phyloP scores from a whole-genome alignment of 192 early-diverging fungal species.

The Coemansia sp. region DNA sequence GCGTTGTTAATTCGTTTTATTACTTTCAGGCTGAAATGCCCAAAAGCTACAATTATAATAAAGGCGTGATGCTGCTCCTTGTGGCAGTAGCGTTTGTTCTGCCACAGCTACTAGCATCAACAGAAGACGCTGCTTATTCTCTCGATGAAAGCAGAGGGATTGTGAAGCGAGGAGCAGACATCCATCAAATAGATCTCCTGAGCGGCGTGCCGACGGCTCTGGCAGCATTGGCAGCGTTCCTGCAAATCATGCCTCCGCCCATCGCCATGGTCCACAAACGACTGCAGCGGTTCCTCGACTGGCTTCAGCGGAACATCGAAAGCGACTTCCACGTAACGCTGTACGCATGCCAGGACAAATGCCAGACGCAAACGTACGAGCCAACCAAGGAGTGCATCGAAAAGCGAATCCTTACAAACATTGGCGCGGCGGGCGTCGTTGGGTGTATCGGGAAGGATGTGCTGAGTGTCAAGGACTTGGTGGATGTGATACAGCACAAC shows the following conservation, averaged over 20 bases:
- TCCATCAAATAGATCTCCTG: slow-evolving; percentile 33
- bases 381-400: slow-evolving; percentile 8
- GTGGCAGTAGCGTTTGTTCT: too few relatives aligned
- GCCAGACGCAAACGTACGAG: slow-evolving; percentile 23
- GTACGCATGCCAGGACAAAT: slow-evolving; percentile 13
- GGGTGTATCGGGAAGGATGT: slow-evolving; percentile 11
- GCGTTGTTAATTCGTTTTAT: too few relatives aligned
- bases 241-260: slow-evolving; percentile 28
- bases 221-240: slow-evolving; percentile 9
- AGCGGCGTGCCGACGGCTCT: slow-evolving; percentile 14
- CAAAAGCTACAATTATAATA: too few relatives aligned
- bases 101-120: not conserved
- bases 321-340: slow-evolving; percentile 24
- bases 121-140: not conserved
- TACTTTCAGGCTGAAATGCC: too few relatives aligned
- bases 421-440: not conserved
- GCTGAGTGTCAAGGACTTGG: slow-evolving; percentile 17
- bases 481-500: slow-evolving; percentile 9
- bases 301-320: slow-evolving; percentile 16
- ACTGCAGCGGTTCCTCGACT: slow-evolving; percentile 15
- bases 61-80: too few relatives aligned
- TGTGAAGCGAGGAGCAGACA: not conserved
- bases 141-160: not conserved
- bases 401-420: slow-evolving; percentile 19
- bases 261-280: slow-evolving; percentile 1